Evolutionary conservation across 2,329 filamentous ascomycete species (phyloP).

Genomic region (Nothophoma quercina): DNA sequence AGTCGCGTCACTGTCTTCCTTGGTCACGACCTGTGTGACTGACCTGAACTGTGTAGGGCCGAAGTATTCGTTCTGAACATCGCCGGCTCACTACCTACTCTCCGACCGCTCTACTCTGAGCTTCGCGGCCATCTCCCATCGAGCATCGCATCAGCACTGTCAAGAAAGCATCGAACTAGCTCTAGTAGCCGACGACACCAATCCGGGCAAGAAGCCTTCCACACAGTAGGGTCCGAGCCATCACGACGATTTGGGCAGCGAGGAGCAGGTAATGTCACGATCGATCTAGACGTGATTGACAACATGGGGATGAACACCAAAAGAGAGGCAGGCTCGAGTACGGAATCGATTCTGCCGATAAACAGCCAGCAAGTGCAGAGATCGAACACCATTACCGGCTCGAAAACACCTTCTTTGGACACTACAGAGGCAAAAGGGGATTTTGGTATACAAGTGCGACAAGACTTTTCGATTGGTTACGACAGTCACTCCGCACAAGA

Average conservation of each 20-base stretch:
- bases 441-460: neutral
- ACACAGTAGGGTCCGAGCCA: neutral
- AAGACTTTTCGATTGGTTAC: neutral
- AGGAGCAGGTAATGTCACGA: neutral
- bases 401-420: neutral
- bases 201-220: neutral
- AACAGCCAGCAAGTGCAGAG: neutral
- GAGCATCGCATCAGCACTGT: neutral
- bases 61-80: constrained; percentile 34
- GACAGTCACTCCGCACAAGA: neutral
- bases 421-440: neutral
- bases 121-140: neutral
- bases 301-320: neutral
- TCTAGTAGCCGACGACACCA: neutral
- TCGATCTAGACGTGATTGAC: neutral
- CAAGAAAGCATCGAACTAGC: neutral
- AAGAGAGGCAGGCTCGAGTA: too few relatives aligned
- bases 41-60: neutral
- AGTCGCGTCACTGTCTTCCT: neutral
- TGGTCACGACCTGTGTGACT: neutral
- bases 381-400: neutral
- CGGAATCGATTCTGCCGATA: neutral
- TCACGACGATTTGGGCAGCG: neutral
- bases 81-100: constrained; percentile 46
- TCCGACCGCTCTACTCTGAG: constrained; percentile 27